phyloP scores from a whole-genome alignment of 495 filamentous ascomycete genomes.

The Aspergillus ellipticus region DNA sequence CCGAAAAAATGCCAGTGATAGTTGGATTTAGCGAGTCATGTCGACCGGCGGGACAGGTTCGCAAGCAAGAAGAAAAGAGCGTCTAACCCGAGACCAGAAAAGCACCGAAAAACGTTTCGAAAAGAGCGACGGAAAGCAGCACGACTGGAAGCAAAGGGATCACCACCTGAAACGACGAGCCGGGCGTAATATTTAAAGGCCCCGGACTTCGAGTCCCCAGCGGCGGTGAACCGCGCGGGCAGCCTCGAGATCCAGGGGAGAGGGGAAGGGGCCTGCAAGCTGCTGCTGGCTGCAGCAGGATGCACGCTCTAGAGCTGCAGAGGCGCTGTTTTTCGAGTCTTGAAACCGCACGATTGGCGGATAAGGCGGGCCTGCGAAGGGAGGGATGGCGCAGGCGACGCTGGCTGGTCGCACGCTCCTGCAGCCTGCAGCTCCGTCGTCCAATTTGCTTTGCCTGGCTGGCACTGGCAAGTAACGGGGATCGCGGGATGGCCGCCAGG shows the following conservation, averaged over 20 bases:
- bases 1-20: conserved; percentile 23
- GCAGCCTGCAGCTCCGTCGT: conserved; percentile 11
- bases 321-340: conserved; percentile 9
- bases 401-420: background rate
- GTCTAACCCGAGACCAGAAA: conserved; percentile 29
- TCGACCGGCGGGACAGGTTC: conserved; percentile 18
- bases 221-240: conserved; percentile 28
- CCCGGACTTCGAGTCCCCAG: conserved; percentile 35
- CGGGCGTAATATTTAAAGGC: conserved; percentile 22
- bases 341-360: conserved; percentile 24
- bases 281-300: too few species aligned
- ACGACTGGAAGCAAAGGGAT: conserved; percentile 33
- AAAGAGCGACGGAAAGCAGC: conserved; percentile 33
- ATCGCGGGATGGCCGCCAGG: conserved; percentile 4
- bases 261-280: conserved; percentile 5
- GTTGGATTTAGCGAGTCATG: conserved; percentile 14
- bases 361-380: conserved; percentile 1
- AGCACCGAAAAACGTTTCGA: conserved; percentile 30
- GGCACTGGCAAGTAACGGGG: background rate
- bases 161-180: conserved; percentile 26
- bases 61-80: conserved; percentile 29
- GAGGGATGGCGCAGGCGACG: too few species aligned
- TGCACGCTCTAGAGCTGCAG: conserved; percentile 14
- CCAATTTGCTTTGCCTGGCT: conserved; percentile 3
- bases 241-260: conserved; percentile 15